Evolutionary conservation across 441 rosid species (phyloP).

Genomic region (Pelargonium citronellum): DNA sequence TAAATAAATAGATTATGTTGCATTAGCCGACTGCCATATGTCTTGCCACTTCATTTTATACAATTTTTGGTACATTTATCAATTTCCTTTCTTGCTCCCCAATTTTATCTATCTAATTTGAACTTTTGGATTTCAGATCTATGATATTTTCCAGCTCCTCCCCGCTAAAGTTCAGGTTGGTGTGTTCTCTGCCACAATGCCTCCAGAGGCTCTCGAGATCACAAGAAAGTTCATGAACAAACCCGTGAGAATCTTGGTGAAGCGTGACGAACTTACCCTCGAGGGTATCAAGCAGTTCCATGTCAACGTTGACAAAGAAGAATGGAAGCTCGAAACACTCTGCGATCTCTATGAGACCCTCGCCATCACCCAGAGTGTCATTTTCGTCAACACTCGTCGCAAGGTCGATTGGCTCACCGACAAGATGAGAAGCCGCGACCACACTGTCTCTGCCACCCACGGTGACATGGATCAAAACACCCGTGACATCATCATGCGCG

Average conservation of each 20-base stretch:
- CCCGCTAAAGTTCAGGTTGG: slow-evolving; percentile 69
- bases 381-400: slow-evolving; percentile 69
- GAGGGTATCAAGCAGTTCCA: slow-evolving; percentile 81
- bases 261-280: slow-evolving; percentile 72
- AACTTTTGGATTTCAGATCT: slow-evolving; percentile 39
- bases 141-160: slow-evolving; percentile 69
- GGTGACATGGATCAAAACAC: slow-evolving; percentile 38
- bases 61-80: no score
- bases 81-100: not conserved
- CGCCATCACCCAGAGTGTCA: slow-evolving; percentile 75
- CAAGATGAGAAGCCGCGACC: slow-evolving; percentile 66
- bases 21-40: no score
- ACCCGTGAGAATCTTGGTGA: slow-evolving; percentile 71
- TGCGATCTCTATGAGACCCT: slow-evolving; percentile 79
- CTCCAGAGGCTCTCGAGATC: slow-evolving; percentile 77
- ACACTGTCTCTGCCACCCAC: slow-evolving; percentile 63
- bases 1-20: no score
- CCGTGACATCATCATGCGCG: slow-evolving; percentile 70
- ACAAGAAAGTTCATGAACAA: slow-evolving; percentile 84
- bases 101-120: not conserved
- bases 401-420: slow-evolving; percentile 82
- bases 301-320: slow-evolving; percentile 73
- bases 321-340: slow-evolving; percentile 81
- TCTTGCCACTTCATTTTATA: no score
- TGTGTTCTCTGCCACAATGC: slow-evolving; percentile 80